Evolutionary conservation across 2,329 filamentous ascomycete species (phyloP).

Genomic region (Fusarium sp.): DNA sequence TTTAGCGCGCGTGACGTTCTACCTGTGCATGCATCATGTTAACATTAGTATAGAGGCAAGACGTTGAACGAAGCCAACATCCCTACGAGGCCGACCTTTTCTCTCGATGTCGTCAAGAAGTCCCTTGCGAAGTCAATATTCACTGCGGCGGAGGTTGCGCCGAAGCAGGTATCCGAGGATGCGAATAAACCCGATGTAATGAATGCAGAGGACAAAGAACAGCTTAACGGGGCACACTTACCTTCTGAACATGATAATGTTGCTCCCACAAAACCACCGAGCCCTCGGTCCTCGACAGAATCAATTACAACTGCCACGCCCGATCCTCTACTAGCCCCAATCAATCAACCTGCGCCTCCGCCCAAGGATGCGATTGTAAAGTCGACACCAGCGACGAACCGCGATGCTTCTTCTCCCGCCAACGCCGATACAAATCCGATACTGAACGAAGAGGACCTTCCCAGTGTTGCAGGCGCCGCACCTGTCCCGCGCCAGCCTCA

Average conservation of each 20-base stretch:
- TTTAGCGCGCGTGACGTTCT: slow-evolving; percentile 35
- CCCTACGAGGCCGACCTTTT: slow-evolving; percentile 61
- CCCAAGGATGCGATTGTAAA: slow-evolving; percentile 28
- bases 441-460: not conserved
- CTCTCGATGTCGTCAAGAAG: slow-evolving; percentile 60
- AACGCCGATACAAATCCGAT: slow-evolving; percentile 8
- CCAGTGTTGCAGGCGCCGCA: not conserved
- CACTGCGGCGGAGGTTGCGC: slow-evolving; percentile 31
- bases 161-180: slow-evolving; percentile 22
- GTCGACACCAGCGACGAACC: slow-evolving; percentile 16
- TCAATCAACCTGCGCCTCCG: slow-evolving; percentile 5
- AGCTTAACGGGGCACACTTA: slow-evolving; percentile 23
- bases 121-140: slow-evolving; percentile 52
- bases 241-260: slow-evolving; percentile 29
- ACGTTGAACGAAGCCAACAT: slow-evolving; percentile 67
- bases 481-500: slow-evolving; percentile 44
- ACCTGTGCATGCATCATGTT: slow-evolving; percentile 38
- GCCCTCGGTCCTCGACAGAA: slow-evolving; percentile 29
- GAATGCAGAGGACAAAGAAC: slow-evolving; percentile 26
- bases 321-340: slow-evolving; percentile 1
- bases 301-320: slow-evolving; percentile 10
- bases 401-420: slow-evolving; percentile 18
- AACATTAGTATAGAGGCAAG: slow-evolving; percentile 52
- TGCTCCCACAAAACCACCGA: slow-evolving; percentile 20
- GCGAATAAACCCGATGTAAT: slow-evolving; percentile 21